phyloP scores from a whole-genome alignment of 2,329 filamentous ascomycete genomes.

The Aspergillus sergii region DNA sequence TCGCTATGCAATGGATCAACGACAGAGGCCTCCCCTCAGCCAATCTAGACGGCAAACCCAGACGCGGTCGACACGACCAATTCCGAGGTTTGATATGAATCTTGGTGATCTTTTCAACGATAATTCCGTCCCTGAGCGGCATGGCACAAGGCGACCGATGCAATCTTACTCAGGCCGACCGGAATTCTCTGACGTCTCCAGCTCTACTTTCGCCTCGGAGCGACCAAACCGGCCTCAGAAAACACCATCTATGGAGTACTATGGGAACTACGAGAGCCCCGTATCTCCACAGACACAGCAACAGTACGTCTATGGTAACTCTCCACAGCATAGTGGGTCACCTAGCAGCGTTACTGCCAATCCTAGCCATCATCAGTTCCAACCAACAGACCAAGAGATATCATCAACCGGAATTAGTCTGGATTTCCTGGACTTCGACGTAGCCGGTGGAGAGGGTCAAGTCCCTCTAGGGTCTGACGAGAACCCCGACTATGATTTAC shows the following conservation, averaged over 20 bases:
- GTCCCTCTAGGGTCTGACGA: conserved; percentile 30
- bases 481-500: conserved; percentile 31
- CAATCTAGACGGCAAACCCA: conserved; percentile 36
- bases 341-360: conserved; percentile 30
- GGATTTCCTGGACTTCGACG: conserved; percentile 58
- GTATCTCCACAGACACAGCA: conserved; percentile 34
- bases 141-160: conserved; percentile 29
- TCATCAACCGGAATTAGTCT: conserved; percentile 46
- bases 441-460: conserved; percentile 35
- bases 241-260: conserved; percentile 37
- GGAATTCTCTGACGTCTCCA: conserved; percentile 28
- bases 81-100: conserved; percentile 63
- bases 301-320: conserved; percentile 37
- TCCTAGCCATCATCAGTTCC: conserved; percentile 28
- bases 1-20: conserved; percentile 22
- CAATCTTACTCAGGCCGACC: conserved; percentile 28
- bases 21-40: conserved; percentile 27
- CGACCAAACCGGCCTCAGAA: conserved; percentile 25
- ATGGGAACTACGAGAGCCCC: conserved; percentile 38
- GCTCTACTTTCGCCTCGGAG: conserved; percentile 27
- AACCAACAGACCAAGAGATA: conserved; percentile 25
- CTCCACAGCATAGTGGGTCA: conserved; percentile 38
- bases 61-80: conserved; percentile 44
- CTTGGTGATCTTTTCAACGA: conserved; percentile 55
- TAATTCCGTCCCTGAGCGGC: conserved; percentile 38